Evolutionary conservation across 345 rosid species (phyloP), one percentile per base, ranked within the genome.

Genomic region (Pugionium dolabratum): DNA sequence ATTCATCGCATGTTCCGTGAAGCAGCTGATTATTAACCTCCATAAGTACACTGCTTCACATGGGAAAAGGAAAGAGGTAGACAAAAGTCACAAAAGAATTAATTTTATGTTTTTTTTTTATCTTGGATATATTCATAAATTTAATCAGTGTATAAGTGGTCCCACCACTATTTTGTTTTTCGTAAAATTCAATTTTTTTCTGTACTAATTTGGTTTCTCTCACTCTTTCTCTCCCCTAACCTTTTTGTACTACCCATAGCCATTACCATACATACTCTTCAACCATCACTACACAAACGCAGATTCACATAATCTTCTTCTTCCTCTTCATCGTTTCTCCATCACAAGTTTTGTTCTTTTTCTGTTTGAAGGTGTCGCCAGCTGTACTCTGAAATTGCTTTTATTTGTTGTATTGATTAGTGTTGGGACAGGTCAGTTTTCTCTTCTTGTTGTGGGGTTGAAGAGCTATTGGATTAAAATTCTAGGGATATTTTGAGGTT

Each of bases 241-340:
- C 57, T 62, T 68, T 68, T 67, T 64, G 74, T 68, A 75, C 74
- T 62, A 72, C 76, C 76, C 84, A 48, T 76, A 58, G 77, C 66
- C 82, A 10, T 76, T 54, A 54, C 71, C 82, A 45, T 64, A 55
- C 78, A 56, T 34, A 44, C 60, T 54, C 57, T 50, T 57, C 61
- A 54, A 54, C 54, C 52, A 56, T 59, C 64, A 68, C 75, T 54
- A 66, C 70, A 55, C 64, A 61, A 50, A 64, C 62, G 2, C 79
- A 76, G 76, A 72, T 76, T 69, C 80, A 57, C 60, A 44, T 80
- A 73, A 18, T 82, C 81, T 48, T 54, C 80, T 67, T 64, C 69
- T 10, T 62, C 71, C 4, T 49, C 58, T 26, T 57, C 42, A 33
- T 39, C 63, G 0, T 54, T 1, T 54, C 66, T 36, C 26, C 46